Evolutionary conservation across 176 grass and related monocot genomes (phyloP).

Genomic region (Oryza glaberrima): DNA sequence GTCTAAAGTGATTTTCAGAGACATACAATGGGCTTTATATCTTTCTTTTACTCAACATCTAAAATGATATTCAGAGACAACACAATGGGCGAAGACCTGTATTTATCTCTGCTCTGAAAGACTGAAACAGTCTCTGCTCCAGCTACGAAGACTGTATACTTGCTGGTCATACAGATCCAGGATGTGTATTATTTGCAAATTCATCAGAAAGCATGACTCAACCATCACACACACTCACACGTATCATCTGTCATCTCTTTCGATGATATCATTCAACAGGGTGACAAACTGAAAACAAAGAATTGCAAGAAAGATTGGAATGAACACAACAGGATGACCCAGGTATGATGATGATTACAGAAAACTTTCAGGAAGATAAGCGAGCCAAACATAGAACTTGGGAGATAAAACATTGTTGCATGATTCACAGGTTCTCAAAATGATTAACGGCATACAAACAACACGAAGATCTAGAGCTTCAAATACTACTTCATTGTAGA

Average conservation of each 20-base stretch:
- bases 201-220: neutral
- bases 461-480: neutral
- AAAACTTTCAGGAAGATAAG: neutral
- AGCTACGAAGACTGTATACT: neutral
- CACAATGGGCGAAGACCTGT: neutral
- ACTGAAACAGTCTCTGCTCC: neutral
- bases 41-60: too few species aligned
- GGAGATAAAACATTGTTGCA: neutral
- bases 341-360: neutral
- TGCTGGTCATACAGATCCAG: neutral
- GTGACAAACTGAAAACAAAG: too few species aligned
- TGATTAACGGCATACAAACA: neutral
- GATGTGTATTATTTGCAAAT: neutral
- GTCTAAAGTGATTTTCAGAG: too few species aligned
- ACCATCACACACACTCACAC: neutral
- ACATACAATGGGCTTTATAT: too few species aligned
- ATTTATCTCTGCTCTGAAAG: neutral
- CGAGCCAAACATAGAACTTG: neutral
- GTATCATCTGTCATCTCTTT: neutral
- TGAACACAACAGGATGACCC: neutral
- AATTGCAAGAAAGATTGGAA: neutral
- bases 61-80: too few species aligned
- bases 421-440: neutral
- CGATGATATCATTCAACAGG: too few species aligned
- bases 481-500: neutral